These are phyloP conservation scores for Hypoxylon sp. DNA, from an alignment of 2,329 filamentous ascomycete genomes.

Conservation along the genomic window DNA sequence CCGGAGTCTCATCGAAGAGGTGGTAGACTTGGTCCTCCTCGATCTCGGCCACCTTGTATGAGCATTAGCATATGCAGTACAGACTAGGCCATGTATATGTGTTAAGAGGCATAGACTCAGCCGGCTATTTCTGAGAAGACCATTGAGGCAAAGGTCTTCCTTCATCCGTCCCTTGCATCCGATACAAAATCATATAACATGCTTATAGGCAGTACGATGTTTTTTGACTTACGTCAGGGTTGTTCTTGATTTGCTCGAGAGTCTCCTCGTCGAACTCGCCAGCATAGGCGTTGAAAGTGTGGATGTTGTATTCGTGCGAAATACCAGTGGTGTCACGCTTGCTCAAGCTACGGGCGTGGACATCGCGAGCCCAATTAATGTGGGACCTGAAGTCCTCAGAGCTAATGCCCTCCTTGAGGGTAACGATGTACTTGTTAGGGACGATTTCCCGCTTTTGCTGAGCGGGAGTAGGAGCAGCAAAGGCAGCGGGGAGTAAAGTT, in stretches of 20 bases:
- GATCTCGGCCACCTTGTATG: slow-evolving; percentile 49
- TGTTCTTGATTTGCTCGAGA: slow-evolving; percentile 57
- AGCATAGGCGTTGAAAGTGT: slow-evolving; percentile 60
- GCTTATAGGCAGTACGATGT: not conserved
- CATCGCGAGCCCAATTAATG: slow-evolving; percentile 54
- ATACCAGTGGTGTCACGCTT: slow-evolving; percentile 56
- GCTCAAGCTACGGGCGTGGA: slow-evolving; percentile 57
- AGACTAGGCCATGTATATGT: not conserved
- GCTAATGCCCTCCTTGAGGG: slow-evolving; percentile 52
- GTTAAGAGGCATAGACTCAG: not conserved
- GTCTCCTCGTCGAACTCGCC: slow-evolving; percentile 62
- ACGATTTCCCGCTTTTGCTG: slow-evolving; percentile 49
- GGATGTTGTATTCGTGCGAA: slow-evolving; percentile 60
- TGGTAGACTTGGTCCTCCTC: slow-evolving; percentile 53
- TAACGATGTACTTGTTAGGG: slow-evolving; percentile 55
- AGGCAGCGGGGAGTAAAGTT: slow-evolving; percentile 51
- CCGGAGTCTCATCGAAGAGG: slow-evolving; percentile 45
- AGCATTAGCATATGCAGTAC: slow-evolving; percentile 23
- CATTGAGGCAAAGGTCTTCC: not conserved
- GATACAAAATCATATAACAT: not conserved
- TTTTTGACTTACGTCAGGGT: slow-evolving; percentile 51
- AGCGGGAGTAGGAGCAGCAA: slow-evolving; percentile 49
- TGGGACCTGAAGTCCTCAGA: slow-evolving; percentile 55
- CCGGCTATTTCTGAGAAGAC: not conserved
- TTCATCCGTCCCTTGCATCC: not conserved